Conservation (phyloP, 257 asterid species). For the Perilla frutescens region DNA sequence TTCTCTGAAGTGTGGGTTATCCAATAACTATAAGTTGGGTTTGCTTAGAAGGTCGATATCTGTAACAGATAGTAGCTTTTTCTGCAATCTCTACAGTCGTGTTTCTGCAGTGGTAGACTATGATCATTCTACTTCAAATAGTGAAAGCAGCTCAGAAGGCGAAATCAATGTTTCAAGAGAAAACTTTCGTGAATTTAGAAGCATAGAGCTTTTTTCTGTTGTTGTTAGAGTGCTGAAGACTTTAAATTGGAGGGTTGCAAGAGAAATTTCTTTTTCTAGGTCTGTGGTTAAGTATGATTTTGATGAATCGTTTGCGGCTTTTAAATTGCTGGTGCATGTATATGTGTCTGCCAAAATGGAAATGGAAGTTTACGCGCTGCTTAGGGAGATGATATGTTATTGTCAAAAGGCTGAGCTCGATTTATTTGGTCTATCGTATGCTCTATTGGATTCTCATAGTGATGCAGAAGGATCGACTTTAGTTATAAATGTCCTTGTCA, state of each 20-base stretch:
- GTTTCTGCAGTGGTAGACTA: constrained; percentile 51
- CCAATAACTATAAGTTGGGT: constrained; percentile 35
- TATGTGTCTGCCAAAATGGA: constrained; percentile 62
- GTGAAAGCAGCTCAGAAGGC: constrained; percentile 42
- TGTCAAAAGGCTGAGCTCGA: constrained; percentile 43
- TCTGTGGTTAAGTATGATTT: constrained; percentile 58
- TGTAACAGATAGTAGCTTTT: constrained; percentile 34
- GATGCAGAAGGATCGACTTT: constrained; percentile 37
- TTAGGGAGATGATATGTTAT: constrained; percentile 51
- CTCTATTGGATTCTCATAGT: constrained; percentile 39
- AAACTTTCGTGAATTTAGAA: constrained; percentile 23
- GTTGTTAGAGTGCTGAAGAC: constrained; percentile 66
- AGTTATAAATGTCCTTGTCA: constrained; percentile 48
- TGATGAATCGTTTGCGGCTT: constrained; percentile 41
- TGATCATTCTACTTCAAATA: constrained; percentile 51
- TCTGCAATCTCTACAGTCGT: constrained; percentile 41
- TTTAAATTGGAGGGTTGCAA: constrained; percentile 54
- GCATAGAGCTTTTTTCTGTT: constrained; percentile 40
- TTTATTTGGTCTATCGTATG: constrained; percentile 44
- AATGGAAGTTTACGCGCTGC: constrained; percentile 49
- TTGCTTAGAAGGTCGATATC: constrained; percentile 27
- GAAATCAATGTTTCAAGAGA: constrained; percentile 37
- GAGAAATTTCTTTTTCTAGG: constrained; percentile 41
- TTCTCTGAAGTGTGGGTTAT: constrained; percentile 31
- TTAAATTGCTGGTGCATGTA: constrained; percentile 46